These are phyloP conservation scores for Amanita polypyramis DNA, from an alignment of 768 basidiomycete species.

Conservation along the genomic window DNA sequence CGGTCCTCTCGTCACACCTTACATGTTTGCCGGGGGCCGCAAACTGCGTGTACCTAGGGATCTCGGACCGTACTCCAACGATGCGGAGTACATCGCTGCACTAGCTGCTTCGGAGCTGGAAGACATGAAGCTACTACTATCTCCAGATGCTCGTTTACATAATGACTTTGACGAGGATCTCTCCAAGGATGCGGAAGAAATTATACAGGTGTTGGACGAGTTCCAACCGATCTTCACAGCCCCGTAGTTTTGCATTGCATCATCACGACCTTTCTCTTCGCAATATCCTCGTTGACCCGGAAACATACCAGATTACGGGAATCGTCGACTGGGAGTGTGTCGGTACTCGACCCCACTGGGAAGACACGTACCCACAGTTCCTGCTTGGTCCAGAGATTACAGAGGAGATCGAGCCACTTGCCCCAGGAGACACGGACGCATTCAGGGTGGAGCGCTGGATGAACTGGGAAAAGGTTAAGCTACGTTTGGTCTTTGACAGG, in stretches of 20 bases:
- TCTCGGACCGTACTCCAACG: constrained; percentile 10
- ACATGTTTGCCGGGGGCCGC: constrained; percentile 10
- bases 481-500: constrained; percentile 7
- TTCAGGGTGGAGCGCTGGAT: constrained; percentile 5
- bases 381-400: constrained; percentile 4
- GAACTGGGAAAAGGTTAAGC: constrained; percentile 8
- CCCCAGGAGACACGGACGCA: constrained; percentile 1
- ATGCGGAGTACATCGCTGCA: constrained; percentile 9
- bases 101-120: constrained; percentile 8
- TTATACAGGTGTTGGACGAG: constrained; percentile 3
- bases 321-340: constrained; percentile 14
- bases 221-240: constrained; percentile 5
- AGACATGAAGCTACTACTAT: constrained; percentile 6
- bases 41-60: constrained; percentile 9
- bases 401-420: constrained; percentile 6
- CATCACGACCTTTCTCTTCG: constrained; percentile 12
- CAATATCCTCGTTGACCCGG: constrained; percentile 13
- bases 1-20: constrained; percentile 7
- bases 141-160: constrained; percentile 5
- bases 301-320: constrained; percentile 11
- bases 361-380: constrained; percentile 11
- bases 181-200: constrained; percentile 4
- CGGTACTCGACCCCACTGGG: constrained; percentile 11
- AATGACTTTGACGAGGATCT: constrained; percentile 5
- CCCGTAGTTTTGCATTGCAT: constrained; percentile 4